Evolutionary conservation across 441 rosid genomes (phyloP), one percentile per base, ranked within the genome.

Genomic region (Mallotus repandus): DNA sequence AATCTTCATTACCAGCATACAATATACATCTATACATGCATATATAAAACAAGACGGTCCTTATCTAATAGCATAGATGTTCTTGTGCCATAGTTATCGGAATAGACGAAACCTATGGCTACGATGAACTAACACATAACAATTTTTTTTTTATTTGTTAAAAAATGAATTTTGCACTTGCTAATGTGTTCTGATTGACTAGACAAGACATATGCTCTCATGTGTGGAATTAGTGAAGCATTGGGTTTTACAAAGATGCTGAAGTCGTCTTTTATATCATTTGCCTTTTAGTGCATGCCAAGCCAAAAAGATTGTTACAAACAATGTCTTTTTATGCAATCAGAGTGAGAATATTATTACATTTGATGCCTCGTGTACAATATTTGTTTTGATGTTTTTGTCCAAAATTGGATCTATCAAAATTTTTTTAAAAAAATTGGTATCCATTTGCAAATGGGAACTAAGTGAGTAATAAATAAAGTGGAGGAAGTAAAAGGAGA

Each of bases 221-320:
- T 29, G 32, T 29, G 32, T 32, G 35, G 11, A 16, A 7, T 35
- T 1, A 9, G 63, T 45, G 76, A 29, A 43, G 62, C 48, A 3
- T 10, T 63, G 55, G 9, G 68, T 16, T 62, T 25, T 21, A 45
- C 68, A 29, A 75, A 77, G 82, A 84, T 82, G 83, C 84, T 53
- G 49, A 65, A 29, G 71, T 86, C 79, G 84, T 83, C 83, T 3
- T 19, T 29, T 29, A 29, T 29, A 29, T 29, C 32, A 29, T 29
- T 29, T 29, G 32, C 32, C 32, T 29, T 29, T 29, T 29, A 29
- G 35, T 73, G 66, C 18, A 22, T 52, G 67, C 52, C 29, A 1
- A 25, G 66, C 60, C 56, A 57, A 72, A 13, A 69, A 38, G 11
- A 19, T 48, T 3, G 21, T 38, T 9, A 7, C 32, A 52, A 41